phyloP scores from a whole-genome alignment of 1,284 basidiomycete genomes.

The Anthracocystis panici-leucophaei region DNA sequence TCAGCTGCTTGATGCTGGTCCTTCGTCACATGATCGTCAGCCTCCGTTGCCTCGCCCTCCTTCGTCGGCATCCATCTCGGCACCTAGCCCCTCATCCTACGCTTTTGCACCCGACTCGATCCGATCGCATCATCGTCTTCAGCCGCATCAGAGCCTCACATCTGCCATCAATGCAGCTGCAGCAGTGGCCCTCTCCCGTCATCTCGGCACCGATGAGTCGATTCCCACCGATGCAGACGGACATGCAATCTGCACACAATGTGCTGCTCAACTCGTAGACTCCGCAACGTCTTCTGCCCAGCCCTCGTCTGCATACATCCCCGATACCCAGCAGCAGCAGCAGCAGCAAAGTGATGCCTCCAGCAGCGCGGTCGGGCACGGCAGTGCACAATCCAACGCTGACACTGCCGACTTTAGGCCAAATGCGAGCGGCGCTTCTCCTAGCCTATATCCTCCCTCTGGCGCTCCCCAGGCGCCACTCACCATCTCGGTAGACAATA shows the following conservation, averaged over 20 bases:
- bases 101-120: conserved; percentile 48
- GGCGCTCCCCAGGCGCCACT: conserved; percentile 21
- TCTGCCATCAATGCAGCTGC: conserved; percentile 55
- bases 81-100: conserved; percentile 49
- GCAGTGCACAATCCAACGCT: not conserved
- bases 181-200: conserved; percentile 40
- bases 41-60: conserved; percentile 19
- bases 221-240: conserved; percentile 30
- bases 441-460: not conserved
- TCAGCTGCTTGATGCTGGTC: conserved; percentile 35
- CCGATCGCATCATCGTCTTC: conserved; percentile 40
- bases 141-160: conserved; percentile 42
- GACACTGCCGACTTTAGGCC: not conserved
- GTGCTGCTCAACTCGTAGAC: conserved; percentile 26
- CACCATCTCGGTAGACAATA: conserved; percentile 55
- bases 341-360: not conserved
- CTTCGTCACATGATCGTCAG: conserved; percentile 22
- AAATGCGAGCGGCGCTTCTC: not conserved
- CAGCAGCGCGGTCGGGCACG: not conserved
- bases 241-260: conserved; percentile 41
- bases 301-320: not conserved
- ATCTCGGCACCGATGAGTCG: conserved; percentile 32
- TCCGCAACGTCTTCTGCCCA: not conserved
- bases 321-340: conserved; percentile 14
- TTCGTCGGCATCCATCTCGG: conserved; percentile 34